These are phyloP conservation scores for Kwoniella sp. DNA, from an alignment of 768 basidiomycete species.

Conservation along the genomic window DNA sequence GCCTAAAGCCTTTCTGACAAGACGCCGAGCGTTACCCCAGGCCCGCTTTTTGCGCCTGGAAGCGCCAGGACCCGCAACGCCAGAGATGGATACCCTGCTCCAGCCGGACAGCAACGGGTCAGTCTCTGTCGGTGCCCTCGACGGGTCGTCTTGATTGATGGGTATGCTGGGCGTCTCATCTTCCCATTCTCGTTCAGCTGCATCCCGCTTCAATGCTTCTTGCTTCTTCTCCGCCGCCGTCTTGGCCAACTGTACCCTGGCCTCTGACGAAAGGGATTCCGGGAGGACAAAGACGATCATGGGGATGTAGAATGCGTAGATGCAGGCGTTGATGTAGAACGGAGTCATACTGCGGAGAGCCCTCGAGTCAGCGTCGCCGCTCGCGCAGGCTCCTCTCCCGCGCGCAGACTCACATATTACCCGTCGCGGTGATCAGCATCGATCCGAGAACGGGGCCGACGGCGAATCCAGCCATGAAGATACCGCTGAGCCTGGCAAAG, in stretches of 20 bases:
- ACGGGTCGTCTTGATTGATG: too few species aligned
- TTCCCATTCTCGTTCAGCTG: conserved; percentile 47
- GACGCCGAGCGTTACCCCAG: conserved; percentile 35
- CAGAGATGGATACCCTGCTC: conserved; percentile 23
- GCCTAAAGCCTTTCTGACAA: conserved; percentile 51
- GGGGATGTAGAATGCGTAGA: conserved; percentile 60
- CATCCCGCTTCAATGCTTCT: conserved; percentile 25
- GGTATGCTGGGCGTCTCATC: conserved; percentile 21
- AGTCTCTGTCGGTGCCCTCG: conserved; percentile 5
- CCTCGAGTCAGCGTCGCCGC: not conserved
- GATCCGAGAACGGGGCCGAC: conserved; percentile 70
- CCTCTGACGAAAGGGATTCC: conserved; percentile 60
- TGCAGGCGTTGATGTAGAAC: conserved; percentile 62
- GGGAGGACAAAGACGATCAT: conserved; percentile 61
- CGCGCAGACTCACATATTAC: conserved; percentile 39
- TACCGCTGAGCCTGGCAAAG: conserved; percentile 65
- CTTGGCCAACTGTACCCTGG: conserved; percentile 33
- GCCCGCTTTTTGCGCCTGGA: conserved; percentile 30
- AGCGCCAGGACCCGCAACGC: not conserved
- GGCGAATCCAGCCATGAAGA: conserved; percentile 71
- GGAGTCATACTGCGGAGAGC: conserved; percentile 53
- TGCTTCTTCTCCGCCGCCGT: conserved; percentile 24
- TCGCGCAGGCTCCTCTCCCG: too few species aligned
- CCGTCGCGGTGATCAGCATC: conserved; percentile 60
- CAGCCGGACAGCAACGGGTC: conserved; percentile 27